Evolutionary conservation across 495 filamentous ascomycete species (phyloP).

Genomic region (Daldinia decipiens): DNA sequence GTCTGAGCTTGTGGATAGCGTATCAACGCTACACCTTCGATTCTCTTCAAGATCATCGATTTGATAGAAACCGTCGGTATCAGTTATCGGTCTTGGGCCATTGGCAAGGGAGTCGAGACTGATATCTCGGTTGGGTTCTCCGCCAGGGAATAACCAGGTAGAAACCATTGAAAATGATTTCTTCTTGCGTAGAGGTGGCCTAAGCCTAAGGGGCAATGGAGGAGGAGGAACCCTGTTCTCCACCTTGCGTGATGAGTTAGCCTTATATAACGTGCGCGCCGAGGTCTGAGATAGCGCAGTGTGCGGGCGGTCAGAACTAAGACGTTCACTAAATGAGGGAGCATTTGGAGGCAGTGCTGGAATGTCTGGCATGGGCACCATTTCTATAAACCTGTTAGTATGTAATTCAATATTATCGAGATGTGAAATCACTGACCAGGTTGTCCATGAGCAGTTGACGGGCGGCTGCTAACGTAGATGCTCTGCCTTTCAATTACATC

Average conservation of each 20-base stretch:
- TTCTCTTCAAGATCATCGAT: conserved; percentile 50
- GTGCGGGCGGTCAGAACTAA: conserved; percentile 54
- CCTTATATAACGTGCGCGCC: conserved; percentile 37
- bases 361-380: conserved; percentile 59
- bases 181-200: conserved; percentile 64
- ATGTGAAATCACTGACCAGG: conserved; percentile 32
- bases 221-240: conserved; percentile 58
- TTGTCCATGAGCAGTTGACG: conserved; percentile 53
- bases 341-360: conserved; percentile 58
- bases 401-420: not conserved
- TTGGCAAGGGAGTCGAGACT: conserved; percentile 60
- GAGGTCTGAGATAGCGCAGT: conserved; percentile 48
- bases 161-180: conserved; percentile 67
- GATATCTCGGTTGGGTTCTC: conserved; percentile 49
- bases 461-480: conserved; percentile 61
- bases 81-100: conserved; percentile 56
- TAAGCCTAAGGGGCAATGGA: conserved; percentile 62
- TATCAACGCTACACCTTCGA: conserved; percentile 52
- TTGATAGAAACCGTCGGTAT: conserved; percentile 64
- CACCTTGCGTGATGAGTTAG: conserved; percentile 45
- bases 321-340: conserved; percentile 61
- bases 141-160: conserved; percentile 61
- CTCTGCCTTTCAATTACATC: conserved; percentile 63
- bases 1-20: conserved; percentile 54
- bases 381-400: conserved; percentile 44